These are phyloP conservation scores for Aschersonia sp. DNA, from an alignment of 2,329 filamentous ascomycete genomes.

Conservation along the genomic window DNA sequence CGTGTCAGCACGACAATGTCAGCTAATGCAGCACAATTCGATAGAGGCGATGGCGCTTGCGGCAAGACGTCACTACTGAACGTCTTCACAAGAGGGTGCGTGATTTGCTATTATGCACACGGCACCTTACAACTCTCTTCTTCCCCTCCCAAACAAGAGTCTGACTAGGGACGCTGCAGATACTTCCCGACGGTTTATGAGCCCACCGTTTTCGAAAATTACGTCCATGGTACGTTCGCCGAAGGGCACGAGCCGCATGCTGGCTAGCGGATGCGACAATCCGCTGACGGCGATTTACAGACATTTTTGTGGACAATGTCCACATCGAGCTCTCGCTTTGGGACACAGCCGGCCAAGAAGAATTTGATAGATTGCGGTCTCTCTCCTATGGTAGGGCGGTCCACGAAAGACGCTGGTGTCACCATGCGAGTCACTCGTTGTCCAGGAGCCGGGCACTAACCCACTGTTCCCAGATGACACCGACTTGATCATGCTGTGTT, in stretches of 20 bases:
- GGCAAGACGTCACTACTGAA: slow-evolving; percentile 96
- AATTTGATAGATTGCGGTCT: slow-evolving; percentile 92
- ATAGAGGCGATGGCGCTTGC: slow-evolving; percentile 84
- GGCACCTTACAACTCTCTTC: background rate
- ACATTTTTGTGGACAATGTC: slow-evolving; percentile 95
- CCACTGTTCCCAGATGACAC: slow-evolving; percentile 49
- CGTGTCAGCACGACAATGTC: background rate
- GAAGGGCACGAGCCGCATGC: background rate
- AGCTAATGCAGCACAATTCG: background rate
- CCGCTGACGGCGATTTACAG: slow-evolving; percentile 26
- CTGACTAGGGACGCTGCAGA: slow-evolving; percentile 23
- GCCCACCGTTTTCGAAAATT: slow-evolving; percentile 97
- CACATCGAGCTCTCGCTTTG: slow-evolving; percentile 96
- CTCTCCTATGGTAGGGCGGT: slow-evolving; percentile 64
- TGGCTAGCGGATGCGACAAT: background rate
- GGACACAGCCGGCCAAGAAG: slow-evolving; percentile 97
- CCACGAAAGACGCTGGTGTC: background rate
- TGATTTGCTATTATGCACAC: slow-evolving; percentile 6
- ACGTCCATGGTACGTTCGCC: slow-evolving; percentile 70
- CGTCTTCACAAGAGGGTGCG: slow-evolving; percentile 93
- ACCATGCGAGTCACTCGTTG: background rate
- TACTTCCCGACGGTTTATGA: slow-evolving; percentile 98
- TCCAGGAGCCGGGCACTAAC: slow-evolving; percentile 3
- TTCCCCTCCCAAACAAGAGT: background rate
- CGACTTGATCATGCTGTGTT: slow-evolving; percentile 97